phyloP scores from a whole-genome alignment of 2,329 filamentous ascomycete species.

The Chrysoporthe cubensis region DNA sequence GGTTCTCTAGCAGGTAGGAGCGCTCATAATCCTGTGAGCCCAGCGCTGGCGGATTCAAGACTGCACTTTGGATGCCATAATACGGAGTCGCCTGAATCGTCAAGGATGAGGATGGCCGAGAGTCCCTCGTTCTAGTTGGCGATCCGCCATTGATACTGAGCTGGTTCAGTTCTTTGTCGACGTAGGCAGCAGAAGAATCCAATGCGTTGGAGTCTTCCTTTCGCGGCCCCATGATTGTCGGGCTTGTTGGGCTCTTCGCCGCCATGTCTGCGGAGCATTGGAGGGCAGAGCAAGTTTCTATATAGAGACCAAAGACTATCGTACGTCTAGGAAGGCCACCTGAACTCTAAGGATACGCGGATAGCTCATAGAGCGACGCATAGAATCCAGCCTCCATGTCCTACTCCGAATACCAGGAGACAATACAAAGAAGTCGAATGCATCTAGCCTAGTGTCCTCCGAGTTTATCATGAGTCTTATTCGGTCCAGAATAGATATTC shows the following conservation, averaged over 20 bases:
- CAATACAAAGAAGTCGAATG: conserved; percentile 22
- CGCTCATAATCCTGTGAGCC: conserved; percentile 51
- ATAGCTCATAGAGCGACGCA: background rate
- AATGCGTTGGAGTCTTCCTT: background rate
- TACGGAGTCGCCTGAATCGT: conserved; percentile 8
- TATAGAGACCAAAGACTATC: background rate
- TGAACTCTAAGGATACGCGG: background rate
- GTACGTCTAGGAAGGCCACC: background rate
- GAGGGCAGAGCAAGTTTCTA: background rate
- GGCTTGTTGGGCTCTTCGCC: conserved; percentile 4
- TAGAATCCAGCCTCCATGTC: background rate
- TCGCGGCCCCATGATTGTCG: conserved; percentile 2
- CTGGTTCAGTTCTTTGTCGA: background rate
- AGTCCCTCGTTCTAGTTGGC: background rate
- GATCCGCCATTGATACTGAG: background rate
- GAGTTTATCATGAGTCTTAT: conserved; percentile 4
- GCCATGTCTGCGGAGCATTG: background rate
- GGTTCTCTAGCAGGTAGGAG: conserved; percentile 47
- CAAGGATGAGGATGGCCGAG: background rate
- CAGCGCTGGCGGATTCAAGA: conserved; percentile 45
- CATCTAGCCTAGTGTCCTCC: conserved; percentile 21
- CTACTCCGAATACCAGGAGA: background rate
- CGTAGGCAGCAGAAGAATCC: background rate
- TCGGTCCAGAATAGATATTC: background rate
- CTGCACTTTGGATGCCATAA: conserved; percentile 19